These are phyloP conservation scores for Vigna nakashimae DNA, from an alignment of 306 rosid genomes.

Conservation along the genomic window DNA sequence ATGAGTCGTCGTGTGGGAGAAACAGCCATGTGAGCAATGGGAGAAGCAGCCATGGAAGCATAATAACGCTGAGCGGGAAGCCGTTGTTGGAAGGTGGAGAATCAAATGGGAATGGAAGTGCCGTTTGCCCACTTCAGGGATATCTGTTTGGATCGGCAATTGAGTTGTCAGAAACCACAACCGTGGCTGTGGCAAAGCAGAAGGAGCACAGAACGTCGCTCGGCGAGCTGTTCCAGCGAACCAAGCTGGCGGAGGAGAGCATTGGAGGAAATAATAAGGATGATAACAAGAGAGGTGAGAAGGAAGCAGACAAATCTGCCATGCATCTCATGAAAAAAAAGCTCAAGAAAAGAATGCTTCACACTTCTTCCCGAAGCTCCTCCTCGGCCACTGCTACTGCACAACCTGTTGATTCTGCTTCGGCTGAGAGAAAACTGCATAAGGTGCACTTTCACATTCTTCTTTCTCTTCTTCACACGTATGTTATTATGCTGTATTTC, in stretches of 20 bases:
- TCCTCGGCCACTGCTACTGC: slow-evolving; percentile 39
- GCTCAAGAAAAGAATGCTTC: slow-evolving; percentile 70
- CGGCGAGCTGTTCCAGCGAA: slow-evolving; percentile 82
- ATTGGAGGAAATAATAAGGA: slow-evolving; percentile 62
- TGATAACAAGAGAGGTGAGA: slow-evolving; percentile 54
- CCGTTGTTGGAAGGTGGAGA: slow-evolving; percentile 55
- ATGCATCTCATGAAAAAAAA: slow-evolving; percentile 71
- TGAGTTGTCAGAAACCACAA: slow-evolving; percentile 70
- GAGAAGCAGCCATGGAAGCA: slow-evolving; percentile 80
- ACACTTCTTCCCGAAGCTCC: slow-evolving; percentile 57
- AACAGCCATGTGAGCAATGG: slow-evolving; percentile 80
- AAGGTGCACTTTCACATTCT: slow-evolving; percentile 55
- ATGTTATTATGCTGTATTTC: too few species aligned
- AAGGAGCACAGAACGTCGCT: slow-evolving; percentile 85
- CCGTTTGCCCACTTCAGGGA: slow-evolving; percentile 79
- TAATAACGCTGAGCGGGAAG: slow-evolving; percentile 72
- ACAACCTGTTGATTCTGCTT: slow-evolving; percentile 53
- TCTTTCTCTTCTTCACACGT: too few species aligned
- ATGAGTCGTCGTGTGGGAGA: slow-evolving; percentile 72
- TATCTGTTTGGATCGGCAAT: slow-evolving; percentile 83
- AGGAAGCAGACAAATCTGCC: slow-evolving; percentile 72
- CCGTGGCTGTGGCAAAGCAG: slow-evolving; percentile 53
- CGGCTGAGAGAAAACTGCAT: slow-evolving; percentile 73
- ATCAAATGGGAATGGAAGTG: slow-evolving; percentile 57
- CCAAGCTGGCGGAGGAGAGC: slow-evolving; percentile 67